Evolutionary conservation across 208 protist genomes (phyloP), one percentile per base, ranked within the genome.

Genomic region (Vickermania ingenoplastis): DNA sequence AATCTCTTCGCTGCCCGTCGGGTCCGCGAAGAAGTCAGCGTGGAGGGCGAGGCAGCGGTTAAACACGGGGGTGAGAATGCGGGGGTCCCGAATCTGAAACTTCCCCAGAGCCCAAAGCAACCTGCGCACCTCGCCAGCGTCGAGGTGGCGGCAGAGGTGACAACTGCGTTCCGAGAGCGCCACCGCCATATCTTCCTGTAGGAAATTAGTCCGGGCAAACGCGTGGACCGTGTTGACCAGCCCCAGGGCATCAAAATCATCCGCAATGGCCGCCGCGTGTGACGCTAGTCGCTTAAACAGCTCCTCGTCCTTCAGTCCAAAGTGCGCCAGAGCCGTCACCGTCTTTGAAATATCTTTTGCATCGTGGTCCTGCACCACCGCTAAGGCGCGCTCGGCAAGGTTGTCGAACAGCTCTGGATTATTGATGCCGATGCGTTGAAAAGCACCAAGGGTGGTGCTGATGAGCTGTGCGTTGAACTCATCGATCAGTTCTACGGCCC

Each of bases 321-420:
- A 95, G 67, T 95, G 84, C 22, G 86, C 89, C 41, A 95, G 82
- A 3, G 89, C 89, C 4, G 83, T 92, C 27, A 95, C 73, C 1
- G 86, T 95, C 31, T 83, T 65, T 27, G 86, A 64, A 62, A 95
- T 89, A 53, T 95, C 86, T 2, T 61, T 61, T 3, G 89, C 81
- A 70, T 95, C 89, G 71, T 95, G 86, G 61, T 95, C 89, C 62
- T 86, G 81, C 63, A 95, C 84, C 22, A 95, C 89, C 4, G 89
- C 85, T 25, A 95, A 67, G 26, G 89, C 81, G 31, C 89, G 81
- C 82, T 95, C 86, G 2, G 89, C 89, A 1, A 95, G 65, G 75
- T 95, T 95, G 61, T 95, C 89, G 49, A 95, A 95, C 5, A 95
- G 76, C 67, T 95, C 86, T 17, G 89, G 89, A 65, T 95, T 95